A percentile compares a stretch with the other conserved stretches of the same genome.
phyloP scores from a whole-genome alignment of 345 rosid species.

The Sonneratia caseolaris region DNA sequence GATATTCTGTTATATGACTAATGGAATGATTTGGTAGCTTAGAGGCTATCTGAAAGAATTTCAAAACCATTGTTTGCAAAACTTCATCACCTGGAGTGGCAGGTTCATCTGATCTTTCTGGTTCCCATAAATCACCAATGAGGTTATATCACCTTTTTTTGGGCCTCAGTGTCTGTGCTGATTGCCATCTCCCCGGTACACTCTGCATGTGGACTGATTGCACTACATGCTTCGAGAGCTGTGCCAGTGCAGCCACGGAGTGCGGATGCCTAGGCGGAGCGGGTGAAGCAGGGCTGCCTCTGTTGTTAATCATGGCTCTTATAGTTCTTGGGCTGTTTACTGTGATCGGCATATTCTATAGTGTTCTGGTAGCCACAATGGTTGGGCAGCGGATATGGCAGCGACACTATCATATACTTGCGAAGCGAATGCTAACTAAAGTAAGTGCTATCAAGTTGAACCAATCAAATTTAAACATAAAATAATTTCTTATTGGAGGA shows the following conservation, averaged over 20 bases:
- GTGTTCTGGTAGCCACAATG: slow-evolving; percentile 97
- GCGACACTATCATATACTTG: slow-evolving; percentile 96
- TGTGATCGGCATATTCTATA: slow-evolving; percentile 89
- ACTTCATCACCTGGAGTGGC: background rate
- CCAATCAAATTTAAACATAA: background rate
- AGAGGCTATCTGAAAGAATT: background rate
- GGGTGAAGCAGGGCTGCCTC: slow-evolving; percentile 94
- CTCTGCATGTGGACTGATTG: slow-evolving; percentile 99
- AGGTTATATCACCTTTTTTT: background rate
- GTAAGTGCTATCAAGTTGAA: slow-evolving; percentile 26
- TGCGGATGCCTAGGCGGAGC: slow-evolving; percentile 99
- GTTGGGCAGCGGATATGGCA: slow-evolving; percentile 99
- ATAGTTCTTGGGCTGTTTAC: slow-evolving; percentile 85
- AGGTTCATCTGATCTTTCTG: background rate
- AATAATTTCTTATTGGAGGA: background rate
- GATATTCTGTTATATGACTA: background rate
- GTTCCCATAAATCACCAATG: background rate
- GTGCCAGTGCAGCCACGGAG: slow-evolving; percentile 88
- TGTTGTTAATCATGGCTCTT: slow-evolving; percentile 73
- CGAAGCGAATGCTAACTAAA: slow-evolving; percentile 95
- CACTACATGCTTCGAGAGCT: slow-evolving; percentile 91
- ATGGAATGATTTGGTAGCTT: background rate
- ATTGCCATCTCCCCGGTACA: slow-evolving; percentile 97
- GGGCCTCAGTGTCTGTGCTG: slow-evolving; percentile 78
- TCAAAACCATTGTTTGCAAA: background rate